Conservation (phyloP, 177 flowering plant genomes). For the Vitis hybrid region DNA sequence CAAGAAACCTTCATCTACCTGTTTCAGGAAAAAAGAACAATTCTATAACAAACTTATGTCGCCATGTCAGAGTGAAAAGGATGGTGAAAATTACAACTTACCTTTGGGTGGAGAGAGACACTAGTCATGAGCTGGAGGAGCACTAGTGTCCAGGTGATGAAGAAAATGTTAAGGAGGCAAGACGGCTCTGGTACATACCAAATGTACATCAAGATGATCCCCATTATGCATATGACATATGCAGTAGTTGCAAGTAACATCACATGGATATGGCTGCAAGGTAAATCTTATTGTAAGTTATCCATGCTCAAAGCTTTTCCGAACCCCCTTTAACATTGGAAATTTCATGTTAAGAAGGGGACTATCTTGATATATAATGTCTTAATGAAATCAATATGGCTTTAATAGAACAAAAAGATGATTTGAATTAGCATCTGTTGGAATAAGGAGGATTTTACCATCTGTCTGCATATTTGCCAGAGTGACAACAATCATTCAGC, state of each 20-base stretch:
- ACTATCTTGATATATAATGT: too few species aligned
- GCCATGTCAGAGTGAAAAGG: not conserved
- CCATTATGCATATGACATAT: slow-evolving; percentile 61
- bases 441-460: slow-evolving; percentile 51
- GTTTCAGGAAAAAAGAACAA: slow-evolving; percentile 12
- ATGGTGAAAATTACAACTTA: slow-evolving; percentile 25
- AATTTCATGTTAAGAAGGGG: too few species aligned
- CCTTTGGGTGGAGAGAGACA: slow-evolving; percentile 79
- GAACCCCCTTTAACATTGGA: too few species aligned
- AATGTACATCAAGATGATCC: slow-evolving; percentile 80
- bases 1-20: slow-evolving; percentile 81
- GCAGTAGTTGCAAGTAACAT: slow-evolving; percentile 55
- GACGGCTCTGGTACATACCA: slow-evolving; percentile 82
- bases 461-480: slow-evolving; percentile 58
- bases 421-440: not conserved
- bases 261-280: slow-evolving; percentile 71
- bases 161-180: slow-evolving; percentile 77
- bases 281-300: slow-evolving; percentile 5
- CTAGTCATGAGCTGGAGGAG: slow-evolving; percentile 88
- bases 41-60: not conserved
- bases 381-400: too few species aligned
- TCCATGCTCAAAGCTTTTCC: not conserved
- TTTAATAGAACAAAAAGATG: not conserved
- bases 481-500: slow-evolving; percentile 66
- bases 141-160: slow-evolving; percentile 80